Conservation (phyloP, 768 basidiomycete genomes). For the Calvatia gigantea region DNA sequence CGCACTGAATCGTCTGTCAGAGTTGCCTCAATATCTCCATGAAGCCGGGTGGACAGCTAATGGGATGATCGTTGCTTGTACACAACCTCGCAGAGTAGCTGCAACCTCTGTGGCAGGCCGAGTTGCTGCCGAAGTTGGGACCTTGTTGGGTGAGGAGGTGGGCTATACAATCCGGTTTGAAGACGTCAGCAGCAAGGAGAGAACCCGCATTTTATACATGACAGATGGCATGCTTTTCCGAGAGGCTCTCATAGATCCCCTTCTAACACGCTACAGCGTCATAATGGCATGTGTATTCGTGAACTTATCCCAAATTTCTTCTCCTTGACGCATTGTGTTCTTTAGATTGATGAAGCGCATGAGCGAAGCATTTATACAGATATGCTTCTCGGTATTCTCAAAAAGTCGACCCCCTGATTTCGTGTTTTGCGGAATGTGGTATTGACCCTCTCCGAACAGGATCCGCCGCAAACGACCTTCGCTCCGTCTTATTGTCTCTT, state of each 20-base stretch:
- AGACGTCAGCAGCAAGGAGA: slow-evolving; percentile 79
- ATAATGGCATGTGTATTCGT: slow-evolving; percentile 66
- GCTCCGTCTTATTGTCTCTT: slow-evolving; percentile 89
- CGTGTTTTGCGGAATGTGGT: not conserved
- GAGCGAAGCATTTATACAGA: slow-evolving; percentile 97
- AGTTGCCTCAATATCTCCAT: slow-evolving; percentile 91
- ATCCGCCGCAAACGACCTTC: slow-evolving; percentile 90
- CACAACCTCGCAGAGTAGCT: slow-evolving; percentile 89
- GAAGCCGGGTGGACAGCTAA: slow-evolving; percentile 91
- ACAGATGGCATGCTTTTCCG: slow-evolving; percentile 99
- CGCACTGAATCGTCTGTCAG: slow-evolving; percentile 36
- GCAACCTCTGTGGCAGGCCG: slow-evolving; percentile 92
- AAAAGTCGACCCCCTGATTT: slow-evolving; percentile 62
- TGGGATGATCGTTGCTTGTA: slow-evolving; percentile 86
- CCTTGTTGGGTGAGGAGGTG: slow-evolving; percentile 88
- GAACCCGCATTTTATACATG: slow-evolving; percentile 91
- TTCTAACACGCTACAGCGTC: slow-evolving; percentile 89
- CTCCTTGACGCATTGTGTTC: not conserved
- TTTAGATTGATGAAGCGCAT: slow-evolving; percentile 94
- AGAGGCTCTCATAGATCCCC: slow-evolving; percentile 87
- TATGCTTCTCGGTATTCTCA: slow-evolving; percentile 83
- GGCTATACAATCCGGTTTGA: slow-evolving; percentile 98
- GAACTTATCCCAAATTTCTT: slow-evolving; percentile 6
- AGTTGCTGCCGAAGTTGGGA: slow-evolving; percentile 91
- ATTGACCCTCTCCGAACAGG: slow-evolving; percentile 36